Conservation (phyloP, 2,329 filamentous ascomycete genomes). For the Pestalotiopsis fici region DNA sequence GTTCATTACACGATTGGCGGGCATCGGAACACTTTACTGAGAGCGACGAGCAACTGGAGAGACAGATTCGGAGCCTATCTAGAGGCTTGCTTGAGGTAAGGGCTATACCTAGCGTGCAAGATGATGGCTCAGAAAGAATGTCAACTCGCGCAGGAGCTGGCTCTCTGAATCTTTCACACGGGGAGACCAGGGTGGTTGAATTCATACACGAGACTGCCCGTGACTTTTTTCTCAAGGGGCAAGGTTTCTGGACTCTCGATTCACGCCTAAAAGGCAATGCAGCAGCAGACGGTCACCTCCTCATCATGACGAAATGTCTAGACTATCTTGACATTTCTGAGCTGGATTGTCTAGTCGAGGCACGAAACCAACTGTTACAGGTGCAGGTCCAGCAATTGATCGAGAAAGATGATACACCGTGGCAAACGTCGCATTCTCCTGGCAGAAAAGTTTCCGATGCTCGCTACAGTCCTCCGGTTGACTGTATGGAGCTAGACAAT, state of each 20-base stretch:
- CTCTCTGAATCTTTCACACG: slow-evolving; percentile 35
- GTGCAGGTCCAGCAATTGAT: too few relatives aligned
- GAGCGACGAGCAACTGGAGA: not conserved
- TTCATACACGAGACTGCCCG: slow-evolving; percentile 55
- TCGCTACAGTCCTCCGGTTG: too few relatives aligned
- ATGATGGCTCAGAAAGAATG: not conserved
- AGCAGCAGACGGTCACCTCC: not conserved
- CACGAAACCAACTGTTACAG: not conserved
- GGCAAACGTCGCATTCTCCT: too few relatives aligned
- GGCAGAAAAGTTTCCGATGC: too few relatives aligned
- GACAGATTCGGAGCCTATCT: not conserved
- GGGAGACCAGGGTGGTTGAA: slow-evolving; percentile 37
- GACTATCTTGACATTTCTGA: not conserved
- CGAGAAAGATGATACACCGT: too few relatives aligned
- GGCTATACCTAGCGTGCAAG: not conserved
- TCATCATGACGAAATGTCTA: not conserved
- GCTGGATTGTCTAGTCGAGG: not conserved
- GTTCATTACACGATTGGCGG: not conserved
- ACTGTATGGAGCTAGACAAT: too few relatives aligned
- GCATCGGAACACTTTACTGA: not conserved
- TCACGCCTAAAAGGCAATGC: not conserved
- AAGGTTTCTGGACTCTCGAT: not conserved
- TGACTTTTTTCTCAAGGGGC: slow-evolving; percentile 40
- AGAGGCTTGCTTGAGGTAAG: not conserved
- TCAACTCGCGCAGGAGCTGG: not conserved